Base-by-base conservation (phyloP, 352 stramenopile species). In the Globisporangium spinosum region DNA sequence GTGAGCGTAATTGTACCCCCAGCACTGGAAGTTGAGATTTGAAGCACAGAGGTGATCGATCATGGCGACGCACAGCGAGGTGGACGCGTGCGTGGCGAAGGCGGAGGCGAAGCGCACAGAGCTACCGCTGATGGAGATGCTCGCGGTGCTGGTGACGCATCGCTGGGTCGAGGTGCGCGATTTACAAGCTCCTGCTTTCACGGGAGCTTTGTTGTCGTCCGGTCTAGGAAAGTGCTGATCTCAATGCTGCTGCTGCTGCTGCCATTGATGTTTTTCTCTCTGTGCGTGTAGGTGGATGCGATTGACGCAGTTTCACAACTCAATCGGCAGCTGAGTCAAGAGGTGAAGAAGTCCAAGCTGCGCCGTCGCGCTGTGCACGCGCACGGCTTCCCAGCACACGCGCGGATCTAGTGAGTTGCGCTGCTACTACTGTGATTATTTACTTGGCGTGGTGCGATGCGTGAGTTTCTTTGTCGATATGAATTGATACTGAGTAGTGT, bases 161-260 rank as follows among this genome's bases (percentile, higher is more conserved):
- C 63, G 65, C 54, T 90, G 78, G 81, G 17, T 90, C 0, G 59
- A 89, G 54, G 83, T 89, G 1, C 35, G 58, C 35, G 4, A 15
- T 34, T 27, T 9, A 20, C 9, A 25, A 27, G 43, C 29, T n/a
- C 51, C n/a, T 13, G 10, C 40, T 23, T 15, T 13, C 5, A 2
- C 38, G 13, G 3, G 22, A 1, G 55, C 20, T 23, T 12, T 45
- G 51, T 7, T 7, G 13, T 34, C 23, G 3, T 2, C 3, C 25
- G 32, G 0, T 51, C 1, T 10, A 10, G 43, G 23, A 34, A 29
- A 25, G n/a, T 10, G 51, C 3, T 32, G 22, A 56, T 17, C 35
- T 17, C 22, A 27, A 34, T 38, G 12, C 17, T 25, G 6, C 4
- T 15, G 2, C n/a, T 25, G 25, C 53, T 59, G 51, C 32, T 40